These are phyloP conservation scores for Calonectria pseudoturangicola DNA, from an alignment of 2,329 filamentous ascomycete genomes.

Conservation along the genomic window DNA sequence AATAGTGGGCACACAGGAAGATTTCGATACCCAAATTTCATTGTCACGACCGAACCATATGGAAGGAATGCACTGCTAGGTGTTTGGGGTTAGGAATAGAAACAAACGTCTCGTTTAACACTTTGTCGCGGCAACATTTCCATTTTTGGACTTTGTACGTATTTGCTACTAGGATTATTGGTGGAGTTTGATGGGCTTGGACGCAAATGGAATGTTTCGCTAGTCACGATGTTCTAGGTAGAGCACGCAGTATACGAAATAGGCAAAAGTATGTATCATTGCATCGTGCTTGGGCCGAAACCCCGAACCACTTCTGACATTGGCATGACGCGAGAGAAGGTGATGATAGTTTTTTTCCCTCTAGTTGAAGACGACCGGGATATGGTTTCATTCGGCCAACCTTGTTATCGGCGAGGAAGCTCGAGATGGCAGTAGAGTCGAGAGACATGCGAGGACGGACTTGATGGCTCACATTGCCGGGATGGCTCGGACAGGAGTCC, in stretches of 20 bases:
- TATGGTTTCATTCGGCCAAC: slow-evolving; percentile 6
- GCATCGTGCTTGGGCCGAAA: neutral
- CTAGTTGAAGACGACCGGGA: neutral
- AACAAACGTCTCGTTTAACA: slow-evolving; percentile 21
- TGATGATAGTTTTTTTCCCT: neutral
- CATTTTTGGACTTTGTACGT: slow-evolving; percentile 5
- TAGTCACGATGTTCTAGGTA: neutral
- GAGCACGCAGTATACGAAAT: neutral
- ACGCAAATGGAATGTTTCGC: neutral
- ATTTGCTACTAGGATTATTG: neutral
- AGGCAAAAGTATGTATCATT: neutral
- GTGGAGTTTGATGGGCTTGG: neutral
- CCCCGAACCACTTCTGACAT: neutral
- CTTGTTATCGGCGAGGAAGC: neutral
- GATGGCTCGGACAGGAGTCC: neutral
- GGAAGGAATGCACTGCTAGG: slow-evolving; percentile 46
- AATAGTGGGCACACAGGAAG: slow-evolving; percentile 48
- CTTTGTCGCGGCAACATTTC: slow-evolving; percentile 2
- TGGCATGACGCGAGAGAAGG: neutral
- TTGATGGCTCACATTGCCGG: slow-evolving; percentile 7
- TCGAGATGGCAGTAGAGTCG: neutral
- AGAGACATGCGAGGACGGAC: neutral
- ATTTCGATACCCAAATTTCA: slow-evolving; percentile 45
- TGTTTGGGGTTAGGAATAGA: slow-evolving; percentile 42
- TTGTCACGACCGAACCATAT: slow-evolving; percentile 15